Evolutionary conservation across 2,329 filamentous ascomycete genomes (phyloP).

Genomic region (Ophiostoma novo-ulmi): DNA sequence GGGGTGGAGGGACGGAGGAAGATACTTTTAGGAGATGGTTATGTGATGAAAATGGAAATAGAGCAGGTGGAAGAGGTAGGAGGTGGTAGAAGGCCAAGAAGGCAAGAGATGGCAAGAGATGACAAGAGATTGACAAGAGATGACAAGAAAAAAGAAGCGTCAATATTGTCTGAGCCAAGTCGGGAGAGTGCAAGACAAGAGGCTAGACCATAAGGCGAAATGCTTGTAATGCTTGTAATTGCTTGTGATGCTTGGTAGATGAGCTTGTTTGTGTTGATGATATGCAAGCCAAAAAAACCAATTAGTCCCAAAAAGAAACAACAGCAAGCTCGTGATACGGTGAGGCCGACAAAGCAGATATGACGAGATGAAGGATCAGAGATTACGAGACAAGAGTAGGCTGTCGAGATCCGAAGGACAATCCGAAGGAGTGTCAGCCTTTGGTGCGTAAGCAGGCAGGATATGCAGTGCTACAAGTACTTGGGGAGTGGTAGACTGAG

Average conservation of each 20-base stretch:
- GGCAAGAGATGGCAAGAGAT: neutral
- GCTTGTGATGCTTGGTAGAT: neutral
- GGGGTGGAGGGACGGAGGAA: neutral
- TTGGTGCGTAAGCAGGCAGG: neutral
- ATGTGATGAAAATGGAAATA: neutral
- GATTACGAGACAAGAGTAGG: neutral
- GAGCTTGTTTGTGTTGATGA: neutral
- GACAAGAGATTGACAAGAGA: neutral
- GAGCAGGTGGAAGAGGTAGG: too few species aligned
- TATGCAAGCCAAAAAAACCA: neutral
- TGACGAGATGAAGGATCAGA: neutral
- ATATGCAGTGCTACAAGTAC: neutral
- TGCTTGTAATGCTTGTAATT: neutral
- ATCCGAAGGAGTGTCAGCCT: neutral
- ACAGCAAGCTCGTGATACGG: constrained; percentile 18
- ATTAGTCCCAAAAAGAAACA: neutral
- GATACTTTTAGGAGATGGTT: neutral
- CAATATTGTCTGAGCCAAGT: neutral
- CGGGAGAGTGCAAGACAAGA: neutral
- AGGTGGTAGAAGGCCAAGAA: neutral
- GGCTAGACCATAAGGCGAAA: constrained; percentile 6
- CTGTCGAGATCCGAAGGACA: neutral
- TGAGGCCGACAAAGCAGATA: constrained; percentile 11
- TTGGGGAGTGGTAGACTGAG: neutral
- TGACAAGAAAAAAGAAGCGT: neutral